phyloP scores from a whole-genome alignment of 2,329 filamentous ascomycete genomes.

The Fonsecaea pedrosoi region DNA sequence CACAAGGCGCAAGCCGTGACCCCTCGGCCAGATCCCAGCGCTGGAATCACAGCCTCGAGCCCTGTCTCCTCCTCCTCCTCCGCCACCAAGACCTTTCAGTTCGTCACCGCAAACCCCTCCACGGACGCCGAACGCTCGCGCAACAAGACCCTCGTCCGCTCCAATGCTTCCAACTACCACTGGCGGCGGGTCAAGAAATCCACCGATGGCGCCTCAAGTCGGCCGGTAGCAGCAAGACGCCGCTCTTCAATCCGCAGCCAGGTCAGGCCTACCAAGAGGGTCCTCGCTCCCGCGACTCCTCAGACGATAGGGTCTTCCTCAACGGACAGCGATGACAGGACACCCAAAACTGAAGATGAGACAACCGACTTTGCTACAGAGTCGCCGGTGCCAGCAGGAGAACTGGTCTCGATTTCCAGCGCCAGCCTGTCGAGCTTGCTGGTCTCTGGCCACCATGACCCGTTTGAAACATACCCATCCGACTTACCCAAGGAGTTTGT shows the following conservation, averaged over 20 bases:
- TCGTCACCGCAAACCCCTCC: slow-evolving; percentile 34
- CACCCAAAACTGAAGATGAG: slow-evolving; percentile 28
- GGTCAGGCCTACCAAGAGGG: slow-evolving; percentile 11
- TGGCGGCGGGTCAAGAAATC: slow-evolving; percentile 39
- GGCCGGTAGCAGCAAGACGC: slow-evolving; percentile 11
- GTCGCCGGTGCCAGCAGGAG: slow-evolving; percentile 3
- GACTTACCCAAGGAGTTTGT: slow-evolving; percentile 33
- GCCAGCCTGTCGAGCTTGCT: slow-evolving; percentile 23
- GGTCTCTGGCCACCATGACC: slow-evolving; percentile 29
- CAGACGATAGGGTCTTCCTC: slow-evolving; percentile 21
- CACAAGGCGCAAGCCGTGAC: slow-evolving; percentile 36
- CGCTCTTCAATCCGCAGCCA: slow-evolving; percentile 18
- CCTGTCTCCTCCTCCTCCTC: slow-evolving; percentile 15
- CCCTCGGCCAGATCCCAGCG: slow-evolving; percentile 29
- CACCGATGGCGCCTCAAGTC: slow-evolving; percentile 12
- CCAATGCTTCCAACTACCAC: slow-evolving; percentile 42
- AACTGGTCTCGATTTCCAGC: slow-evolving; percentile 4
- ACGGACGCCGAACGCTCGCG: slow-evolving; percentile 34
- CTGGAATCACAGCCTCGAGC: slow-evolving; percentile 27
- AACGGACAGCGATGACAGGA: slow-evolving; percentile 21
- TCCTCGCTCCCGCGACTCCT: slow-evolving; percentile 20
- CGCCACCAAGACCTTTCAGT: slow-evolving; percentile 33
- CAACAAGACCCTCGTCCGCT: slow-evolving; percentile 40
- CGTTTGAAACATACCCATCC: slow-evolving; percentile 32
- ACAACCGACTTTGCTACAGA: background rate